Base-by-base conservation (phyloP, 805 yeast species). In the Lipomyces yamadae region DNA sequence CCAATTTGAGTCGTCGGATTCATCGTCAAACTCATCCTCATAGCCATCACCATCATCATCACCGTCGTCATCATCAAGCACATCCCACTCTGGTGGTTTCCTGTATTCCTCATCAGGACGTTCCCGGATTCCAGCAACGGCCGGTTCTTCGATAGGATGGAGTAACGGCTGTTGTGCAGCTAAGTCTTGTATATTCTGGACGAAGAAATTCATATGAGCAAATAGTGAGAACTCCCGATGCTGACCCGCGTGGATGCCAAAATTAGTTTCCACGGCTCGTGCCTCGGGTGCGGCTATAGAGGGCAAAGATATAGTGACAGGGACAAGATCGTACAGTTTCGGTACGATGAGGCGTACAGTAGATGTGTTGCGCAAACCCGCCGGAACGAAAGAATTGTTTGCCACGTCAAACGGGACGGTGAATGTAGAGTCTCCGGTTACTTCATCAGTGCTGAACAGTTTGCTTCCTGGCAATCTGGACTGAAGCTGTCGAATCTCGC, bases 81-180 rank as follows among this genome's bases (percentile, higher is more conserved):
- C 15, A 56, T 65, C 68, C 62, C 73, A 66, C 37, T 73, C 75
- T 6, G 73, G 68, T 11, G 70, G 69, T 15, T 54, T 64, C 10
- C n/a, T 37, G 55, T 48, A 57, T 18, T 45, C 56, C 33, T 18
- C 53, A 8, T 56, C 60, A 29, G 32, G 10, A 18, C 33, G 13
- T 24, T 52, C 34, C 30, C 8, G 34, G 11, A 6, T 10, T 13
- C 30, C 29, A 52, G 3, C 34, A 29, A 13, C 63, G n/a, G 33
- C 37, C 4, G 24, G 15, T 30, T 33, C 63, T 32, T 32, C 45
- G 11, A 33, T 52, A 18, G 58, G 56, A 15, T 11, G n/a, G 2
- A 34, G 15, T 29, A 13, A 29, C 34, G 55, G 55, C 18, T 10
- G 7, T 15, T 52, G 55, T 24, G 34, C 39, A 3, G 61, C 56